phyloP scores from a whole-genome alignment of 2,329 filamentous ascomycete species.

The Lojkania enalia region DNA sequence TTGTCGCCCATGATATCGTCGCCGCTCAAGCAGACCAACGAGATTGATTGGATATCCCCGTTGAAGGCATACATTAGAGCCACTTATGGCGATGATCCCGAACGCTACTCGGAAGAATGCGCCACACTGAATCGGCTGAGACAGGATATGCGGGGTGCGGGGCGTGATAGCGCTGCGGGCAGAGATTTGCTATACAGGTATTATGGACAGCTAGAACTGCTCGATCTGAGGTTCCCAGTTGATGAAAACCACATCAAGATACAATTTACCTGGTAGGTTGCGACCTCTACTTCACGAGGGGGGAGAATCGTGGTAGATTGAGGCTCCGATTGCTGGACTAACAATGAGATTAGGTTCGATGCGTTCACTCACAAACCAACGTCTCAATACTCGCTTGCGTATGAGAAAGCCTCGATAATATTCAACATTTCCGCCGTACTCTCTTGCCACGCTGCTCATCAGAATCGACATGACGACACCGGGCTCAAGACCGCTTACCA shows the following conservation, averaged over 20 bases:
- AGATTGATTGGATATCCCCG: conserved; percentile 95
- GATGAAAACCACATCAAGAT: conserved; percentile 99
- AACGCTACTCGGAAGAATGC: conserved; percentile 95
- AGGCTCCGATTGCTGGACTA: conserved; percentile 19
- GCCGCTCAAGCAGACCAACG: conserved; percentile 90
- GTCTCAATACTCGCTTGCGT: conserved; percentile 92
- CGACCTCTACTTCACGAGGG: background rate
- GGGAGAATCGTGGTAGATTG: background rate
- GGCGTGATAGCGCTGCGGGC: conserved; percentile 92
- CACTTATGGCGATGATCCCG: conserved; percentile 94
- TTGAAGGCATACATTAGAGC: conserved; percentile 91
- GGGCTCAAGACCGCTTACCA: conserved; percentile 97
- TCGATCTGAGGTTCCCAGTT: conserved; percentile 93
- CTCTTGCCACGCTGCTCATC: conserved; percentile 91
- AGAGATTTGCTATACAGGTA: conserved; percentile 94
- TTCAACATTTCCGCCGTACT: conserved; percentile 99
- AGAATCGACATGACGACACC: conserved; percentile 88
- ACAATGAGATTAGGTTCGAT: conserved; percentile 74
- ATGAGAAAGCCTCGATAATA: conserved; percentile 98
- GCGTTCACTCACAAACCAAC: conserved; percentile 99
- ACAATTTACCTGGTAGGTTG: conserved; percentile 86
- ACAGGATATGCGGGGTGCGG: conserved; percentile 97
- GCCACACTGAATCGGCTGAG: conserved; percentile 88
- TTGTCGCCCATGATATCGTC: conserved; percentile 83
- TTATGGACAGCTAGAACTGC: conserved; percentile 92